Evolutionary conservation across 1,284 basidiomycete genomes (phyloP).

Genomic region (Cutaneotrichosporon curvatum): DNA sequence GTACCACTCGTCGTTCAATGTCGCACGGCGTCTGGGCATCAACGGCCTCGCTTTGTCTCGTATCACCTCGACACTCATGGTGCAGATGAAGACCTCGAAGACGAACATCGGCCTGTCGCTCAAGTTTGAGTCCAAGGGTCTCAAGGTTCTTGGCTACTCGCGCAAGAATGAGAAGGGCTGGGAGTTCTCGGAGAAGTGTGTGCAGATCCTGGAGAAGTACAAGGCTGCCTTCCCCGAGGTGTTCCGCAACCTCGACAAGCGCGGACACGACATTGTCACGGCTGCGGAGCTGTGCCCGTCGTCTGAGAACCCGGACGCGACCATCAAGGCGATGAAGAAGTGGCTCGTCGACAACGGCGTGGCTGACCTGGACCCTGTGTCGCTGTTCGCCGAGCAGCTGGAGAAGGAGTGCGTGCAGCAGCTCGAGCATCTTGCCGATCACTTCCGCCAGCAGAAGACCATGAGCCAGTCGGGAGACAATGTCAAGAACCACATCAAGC

Average conservation of each 20-base stretch:
- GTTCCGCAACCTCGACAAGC: constrained; percentile 60
- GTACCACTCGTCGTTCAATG: constrained; percentile 72
- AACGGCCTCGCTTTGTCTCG: constrained; percentile 71
- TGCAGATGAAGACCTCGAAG: constrained; percentile 65
- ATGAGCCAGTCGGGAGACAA: too few relatives aligned
- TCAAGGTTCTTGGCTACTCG: constrained; percentile 93
- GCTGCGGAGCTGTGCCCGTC: constrained; percentile 66
- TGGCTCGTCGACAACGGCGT: constrained; percentile 88
- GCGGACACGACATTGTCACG: constrained; percentile 66
- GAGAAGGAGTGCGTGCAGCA: constrained; percentile 57
- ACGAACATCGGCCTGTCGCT: constrained; percentile 86
- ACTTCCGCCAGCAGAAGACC: constrained; percentile 57
- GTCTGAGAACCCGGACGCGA: constrained; percentile 58
- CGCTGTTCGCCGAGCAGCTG: constrained; percentile 84
- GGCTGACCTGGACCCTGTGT: constrained; percentile 83
- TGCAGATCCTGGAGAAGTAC: constrained; percentile 76
- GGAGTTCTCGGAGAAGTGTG: constrained; percentile 88
- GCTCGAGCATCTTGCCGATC: constrained; percentile 53
- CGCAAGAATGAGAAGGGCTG: constrained; percentile 75
- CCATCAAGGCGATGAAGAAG: constrained; percentile 66
- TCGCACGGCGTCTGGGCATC: constrained; percentile 63
- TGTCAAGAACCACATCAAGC: constrained; percentile 73
- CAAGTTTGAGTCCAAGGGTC: constrained; percentile 92
- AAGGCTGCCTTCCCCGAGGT: constrained; percentile 73
- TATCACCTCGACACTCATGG: constrained; percentile 89